Percentiles rank a stretch among this genome's conserved stretches.
Evolutionary conservation across 768 basidiomycete genomes (phyloP).

Genomic region (Boletus vinaceobasis): DNA sequence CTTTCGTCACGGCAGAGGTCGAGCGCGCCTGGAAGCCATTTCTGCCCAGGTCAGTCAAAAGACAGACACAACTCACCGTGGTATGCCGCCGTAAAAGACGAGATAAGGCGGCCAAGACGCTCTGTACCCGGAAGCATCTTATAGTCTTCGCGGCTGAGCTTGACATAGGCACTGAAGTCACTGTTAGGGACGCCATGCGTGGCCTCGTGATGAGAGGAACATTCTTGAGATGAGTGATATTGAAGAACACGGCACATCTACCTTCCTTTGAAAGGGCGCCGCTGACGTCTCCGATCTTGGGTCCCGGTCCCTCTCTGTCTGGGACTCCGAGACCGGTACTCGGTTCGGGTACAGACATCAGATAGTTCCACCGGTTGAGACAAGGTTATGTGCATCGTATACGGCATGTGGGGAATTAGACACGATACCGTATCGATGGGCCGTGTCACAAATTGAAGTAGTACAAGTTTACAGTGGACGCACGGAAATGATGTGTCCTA

Average conservation of each 20-base stretch:
- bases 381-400: not conserved
- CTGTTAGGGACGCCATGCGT: constrained; percentile 17
- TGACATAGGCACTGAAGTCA: constrained; percentile 17
- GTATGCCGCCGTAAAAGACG: not conserved
- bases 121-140: not conserved
- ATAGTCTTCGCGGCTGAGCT: not conserved
- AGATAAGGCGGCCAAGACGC: not conserved
- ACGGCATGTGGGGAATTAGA: not conserved
- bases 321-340: constrained; percentile 14
- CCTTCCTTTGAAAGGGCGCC: constrained; percentile 22
- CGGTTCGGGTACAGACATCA: constrained; percentile 20
- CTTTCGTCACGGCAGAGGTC: not conserved
- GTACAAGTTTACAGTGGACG: no score
- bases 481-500: no score
- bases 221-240: no score
- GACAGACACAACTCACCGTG: not conserved
- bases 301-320: constrained; percentile 9
- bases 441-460: not conserved
- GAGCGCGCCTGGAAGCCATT: not conserved
- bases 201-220: not conserved
- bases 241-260: constrained; percentile 31
- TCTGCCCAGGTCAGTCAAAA: not conserved
- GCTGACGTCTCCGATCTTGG: constrained; percentile 1
- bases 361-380: constrained; percentile 20
- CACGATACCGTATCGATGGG: not conserved